These are phyloP conservation scores for Ceratobasidium sp. DNA, from an alignment of 1,284 basidiomycete genomes.

Conservation along the genomic window DNA sequence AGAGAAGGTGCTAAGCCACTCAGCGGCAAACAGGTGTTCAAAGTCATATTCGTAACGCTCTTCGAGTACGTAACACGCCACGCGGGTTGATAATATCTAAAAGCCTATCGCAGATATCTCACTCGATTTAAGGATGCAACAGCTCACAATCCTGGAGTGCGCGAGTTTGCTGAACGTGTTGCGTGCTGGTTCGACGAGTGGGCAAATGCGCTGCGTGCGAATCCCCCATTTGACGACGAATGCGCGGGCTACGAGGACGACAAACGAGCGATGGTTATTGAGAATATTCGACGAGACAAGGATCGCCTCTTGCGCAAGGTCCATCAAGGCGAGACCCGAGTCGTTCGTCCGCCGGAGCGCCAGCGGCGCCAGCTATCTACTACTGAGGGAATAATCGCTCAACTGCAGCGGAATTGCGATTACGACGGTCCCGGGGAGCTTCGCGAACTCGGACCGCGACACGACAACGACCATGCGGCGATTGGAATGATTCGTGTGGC, in stretches of 20 bases:
- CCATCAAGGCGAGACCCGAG: constrained; percentile 48
- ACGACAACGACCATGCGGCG: constrained; percentile 67
- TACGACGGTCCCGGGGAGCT: constrained; percentile 64
- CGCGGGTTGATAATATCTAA: background rate
- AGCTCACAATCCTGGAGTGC: constrained; percentile 56
- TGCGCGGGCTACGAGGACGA: constrained; percentile 43
- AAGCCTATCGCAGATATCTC: constrained; percentile 55
- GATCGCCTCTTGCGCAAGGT: constrained; percentile 57
- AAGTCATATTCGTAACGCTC: constrained; percentile 57
- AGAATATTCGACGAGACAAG: constrained; percentile 53
- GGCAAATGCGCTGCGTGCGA: constrained; percentile 51
- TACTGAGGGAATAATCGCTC: constrained; percentile 43
- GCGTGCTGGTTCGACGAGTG: constrained; percentile 57
- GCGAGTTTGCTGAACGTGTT: constrained; percentile 54
- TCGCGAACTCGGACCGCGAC: constrained; percentile 60
- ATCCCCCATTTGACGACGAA: constrained; percentile 52
- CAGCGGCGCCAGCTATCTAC: constrained; percentile 32
- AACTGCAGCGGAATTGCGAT: constrained; percentile 52
- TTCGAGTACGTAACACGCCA: constrained; percentile 56
- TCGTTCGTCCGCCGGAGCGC: background rate
- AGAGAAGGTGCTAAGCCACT: constrained; percentile 49
- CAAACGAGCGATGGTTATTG: constrained; percentile 52
- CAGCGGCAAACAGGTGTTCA: constrained; percentile 56
- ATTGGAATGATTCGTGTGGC: constrained; percentile 65
- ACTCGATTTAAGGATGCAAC: constrained; percentile 65